A percentile compares a stretch with the other conserved stretches of the same genome.
These are phyloP conservation scores for Cercospora berteroae DNA, from an alignment of 2,329 filamentous ascomycete species.

Conservation along the genomic window DNA sequence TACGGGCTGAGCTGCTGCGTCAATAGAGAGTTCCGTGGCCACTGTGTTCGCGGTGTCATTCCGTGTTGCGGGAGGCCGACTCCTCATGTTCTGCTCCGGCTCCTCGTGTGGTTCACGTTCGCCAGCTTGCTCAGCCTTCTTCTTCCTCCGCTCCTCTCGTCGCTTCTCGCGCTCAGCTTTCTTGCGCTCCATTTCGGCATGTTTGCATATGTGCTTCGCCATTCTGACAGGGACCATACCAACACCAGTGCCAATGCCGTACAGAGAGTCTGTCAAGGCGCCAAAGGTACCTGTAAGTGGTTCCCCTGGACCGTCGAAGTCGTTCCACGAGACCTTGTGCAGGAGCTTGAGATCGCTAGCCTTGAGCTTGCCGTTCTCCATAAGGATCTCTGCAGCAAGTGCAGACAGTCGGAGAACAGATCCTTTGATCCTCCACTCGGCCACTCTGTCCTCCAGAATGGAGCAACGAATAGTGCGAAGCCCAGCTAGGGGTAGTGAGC, in stretches of 20 bases:
- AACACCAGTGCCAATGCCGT: slow-evolving; percentile 61
- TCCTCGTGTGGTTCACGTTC: background rate
- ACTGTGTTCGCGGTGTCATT: slow-evolving; percentile 29
- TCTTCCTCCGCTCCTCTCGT: slow-evolving; percentile 30
- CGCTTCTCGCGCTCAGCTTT: slow-evolving; percentile 41
- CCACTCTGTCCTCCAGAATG: slow-evolving; percentile 61
- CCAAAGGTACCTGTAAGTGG: slow-evolving; percentile 66
- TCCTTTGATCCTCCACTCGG: slow-evolving; percentile 64
- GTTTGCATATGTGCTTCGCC: slow-evolving; percentile 57
- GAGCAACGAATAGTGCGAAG: slow-evolving; percentile 61
- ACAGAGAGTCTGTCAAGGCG: slow-evolving; percentile 59
- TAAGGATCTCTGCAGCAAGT: slow-evolving; percentile 64
- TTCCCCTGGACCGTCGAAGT: slow-evolving; percentile 73
- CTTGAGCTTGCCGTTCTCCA: slow-evolving; percentile 59
- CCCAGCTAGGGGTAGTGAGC: slow-evolving; percentile 53
- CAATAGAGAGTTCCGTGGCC: slow-evolving; percentile 31
- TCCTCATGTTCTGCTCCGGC: background rate
- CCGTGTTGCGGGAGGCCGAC: slow-evolving; percentile 23
- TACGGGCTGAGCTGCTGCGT: slow-evolving; percentile 30
- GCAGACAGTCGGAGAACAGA: slow-evolving; percentile 61
- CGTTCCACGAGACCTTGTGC: slow-evolving; percentile 66
- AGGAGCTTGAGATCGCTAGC: slow-evolving; percentile 64
- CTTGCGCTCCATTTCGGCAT: slow-evolving; percentile 52
- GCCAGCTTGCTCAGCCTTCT: slow-evolving; percentile 18
- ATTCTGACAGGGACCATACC: slow-evolving; percentile 63